phyloP scores from a whole-genome alignment of 257 asterid genomes.

The Nicotiana sylvestris region DNA sequence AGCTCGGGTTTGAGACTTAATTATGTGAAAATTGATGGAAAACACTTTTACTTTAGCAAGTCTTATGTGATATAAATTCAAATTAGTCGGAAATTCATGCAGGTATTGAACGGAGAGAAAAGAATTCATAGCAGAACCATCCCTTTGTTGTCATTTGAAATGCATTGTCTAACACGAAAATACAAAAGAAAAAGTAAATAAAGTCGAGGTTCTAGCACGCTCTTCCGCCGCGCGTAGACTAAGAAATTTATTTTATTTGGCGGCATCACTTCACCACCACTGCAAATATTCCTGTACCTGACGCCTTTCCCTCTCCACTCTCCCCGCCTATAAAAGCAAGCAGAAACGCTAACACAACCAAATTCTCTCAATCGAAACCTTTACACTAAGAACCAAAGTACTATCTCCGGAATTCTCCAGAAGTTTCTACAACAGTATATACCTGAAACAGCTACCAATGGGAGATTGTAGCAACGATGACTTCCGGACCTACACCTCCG shows the following conservation, averaged over 20 bases:
- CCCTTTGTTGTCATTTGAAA: neutral
- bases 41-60: no score
- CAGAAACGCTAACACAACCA: neutral
- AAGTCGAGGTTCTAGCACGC: neutral
- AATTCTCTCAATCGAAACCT: neutral
- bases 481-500: constrained; percentile 16
- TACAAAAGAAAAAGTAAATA: neutral
- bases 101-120: no score
- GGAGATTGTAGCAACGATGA: constrained; percentile 29
- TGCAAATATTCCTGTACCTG: constrained; percentile 28
- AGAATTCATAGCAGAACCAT: neutral
- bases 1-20: no score
- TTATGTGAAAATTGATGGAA: no score
- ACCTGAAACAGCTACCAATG: constrained; percentile 24
- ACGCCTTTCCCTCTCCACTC: constrained; percentile 12
- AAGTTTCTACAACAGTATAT: neutral
- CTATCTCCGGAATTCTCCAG: neutral
- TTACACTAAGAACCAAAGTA: neutral
- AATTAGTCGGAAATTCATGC: no score
- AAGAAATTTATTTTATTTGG: constrained; percentile 26
- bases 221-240: neutral
- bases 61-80: no score
- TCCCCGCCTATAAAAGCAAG: constrained; percentile 12
- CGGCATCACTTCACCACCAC: constrained; percentile 43
- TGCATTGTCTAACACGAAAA: neutral